Conservation (phyloP, 2,329 filamentous ascomycete species). For the Metarhizium robertsii region DNA sequence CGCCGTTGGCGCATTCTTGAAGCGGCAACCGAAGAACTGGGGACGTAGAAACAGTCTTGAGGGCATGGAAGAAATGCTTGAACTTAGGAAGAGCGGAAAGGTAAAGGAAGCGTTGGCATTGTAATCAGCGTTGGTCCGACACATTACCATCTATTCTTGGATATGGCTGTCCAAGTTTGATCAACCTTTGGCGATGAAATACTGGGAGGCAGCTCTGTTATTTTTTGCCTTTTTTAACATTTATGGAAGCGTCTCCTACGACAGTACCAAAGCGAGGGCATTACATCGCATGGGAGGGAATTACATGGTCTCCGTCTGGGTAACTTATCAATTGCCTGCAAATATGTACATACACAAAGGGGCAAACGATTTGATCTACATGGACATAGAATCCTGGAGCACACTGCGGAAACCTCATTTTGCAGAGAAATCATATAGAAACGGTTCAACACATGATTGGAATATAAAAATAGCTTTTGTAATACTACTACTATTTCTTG, state of each 20-base stretch:
- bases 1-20: constrained; percentile 87
- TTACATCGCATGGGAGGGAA: too few relatives aligned
- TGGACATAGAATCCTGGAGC: background rate
- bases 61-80: constrained; percentile 25
- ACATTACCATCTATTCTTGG: background rate
- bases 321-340: background rate
- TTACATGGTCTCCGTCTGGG: background rate
- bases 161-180: background rate
- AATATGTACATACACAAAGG: background rate
- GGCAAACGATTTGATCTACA: background rate
- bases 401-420: background rate
- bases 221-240: background rate
- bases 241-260: too few relatives aligned
- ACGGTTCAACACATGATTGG: background rate
- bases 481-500: background rate
- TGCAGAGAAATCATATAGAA: background rate
- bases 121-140: background rate
- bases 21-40: constrained; percentile 85
- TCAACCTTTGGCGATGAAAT: background rate
- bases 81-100: constrained; percentile 16
- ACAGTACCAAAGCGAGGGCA: too few relatives aligned
- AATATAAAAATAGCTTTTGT: background rate
- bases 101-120: constrained; percentile 5
- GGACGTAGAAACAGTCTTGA: constrained; percentile 74
- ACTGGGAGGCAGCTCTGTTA: background rate